Conservation (phyloP, 768 basidiomycete species). For the Phanerochaete carnosa region DNA sequence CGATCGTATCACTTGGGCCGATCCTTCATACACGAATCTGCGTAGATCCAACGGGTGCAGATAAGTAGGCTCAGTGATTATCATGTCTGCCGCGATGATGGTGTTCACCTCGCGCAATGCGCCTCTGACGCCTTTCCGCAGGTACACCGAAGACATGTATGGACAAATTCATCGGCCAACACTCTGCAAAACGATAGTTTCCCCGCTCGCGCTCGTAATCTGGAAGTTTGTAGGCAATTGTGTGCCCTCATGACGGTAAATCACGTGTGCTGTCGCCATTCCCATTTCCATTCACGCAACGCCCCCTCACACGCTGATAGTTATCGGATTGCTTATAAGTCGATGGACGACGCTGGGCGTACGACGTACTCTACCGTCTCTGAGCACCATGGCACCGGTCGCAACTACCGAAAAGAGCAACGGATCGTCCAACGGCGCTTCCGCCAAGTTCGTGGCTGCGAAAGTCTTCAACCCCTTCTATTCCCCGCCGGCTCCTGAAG, state of each 20-base stretch:
- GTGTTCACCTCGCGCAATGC: neutral
- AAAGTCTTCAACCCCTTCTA: conserved; percentile 62
- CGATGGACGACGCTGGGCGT: neutral
- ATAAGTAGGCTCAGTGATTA: neutral
- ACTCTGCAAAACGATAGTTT: neutral
- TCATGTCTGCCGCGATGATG: neutral
- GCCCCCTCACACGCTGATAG: neutral
- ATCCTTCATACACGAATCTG: neutral
- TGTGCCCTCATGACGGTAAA: neutral
- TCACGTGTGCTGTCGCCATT: conserved; percentile 32
- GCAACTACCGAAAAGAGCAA: conserved; percentile 36
- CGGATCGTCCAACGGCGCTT: conserved; percentile 16
- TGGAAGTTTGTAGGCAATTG: neutral
- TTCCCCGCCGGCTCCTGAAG: conserved; percentile 48
- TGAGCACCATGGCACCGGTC: conserved; percentile 44
- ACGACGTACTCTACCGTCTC: neutral
- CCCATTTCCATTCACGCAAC: conserved; percentile 22
- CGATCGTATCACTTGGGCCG: neutral
- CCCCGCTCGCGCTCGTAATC: neutral
- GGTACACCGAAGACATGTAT: neutral
- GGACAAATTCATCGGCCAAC: neutral
- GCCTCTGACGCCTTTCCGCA: neutral
- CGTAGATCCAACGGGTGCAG: neutral
- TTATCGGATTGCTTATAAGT: conserved; percentile 6
- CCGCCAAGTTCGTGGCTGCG: conserved; percentile 21